A percentile compares a stretch with the other conserved stretches of the same genome.
phyloP scores from a whole-genome alignment of 257 asterid genomes.

The Salvia miltiorrhiza region DNA sequence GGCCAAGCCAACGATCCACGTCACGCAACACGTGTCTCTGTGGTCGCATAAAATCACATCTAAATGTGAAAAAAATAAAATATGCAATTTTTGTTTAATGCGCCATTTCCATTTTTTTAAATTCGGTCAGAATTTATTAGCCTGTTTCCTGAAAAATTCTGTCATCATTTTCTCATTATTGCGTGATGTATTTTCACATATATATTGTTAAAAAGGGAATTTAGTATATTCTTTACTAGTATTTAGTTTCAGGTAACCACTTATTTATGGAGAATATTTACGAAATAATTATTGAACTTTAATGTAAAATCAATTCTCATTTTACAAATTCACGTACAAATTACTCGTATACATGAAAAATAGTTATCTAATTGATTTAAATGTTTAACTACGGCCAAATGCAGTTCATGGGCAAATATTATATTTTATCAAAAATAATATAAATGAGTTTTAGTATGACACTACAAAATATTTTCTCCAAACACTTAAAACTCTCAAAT shows the following conservation, averaged over 20 bases:
- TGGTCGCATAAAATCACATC: conserved; percentile 1
- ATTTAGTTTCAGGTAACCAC: not conserved
- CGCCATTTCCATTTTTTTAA: not conserved
- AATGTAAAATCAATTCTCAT: too few species aligned
- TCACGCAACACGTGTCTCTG: conserved; percentile 78
- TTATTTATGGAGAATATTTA: not conserved
- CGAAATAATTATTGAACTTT: not conserved
- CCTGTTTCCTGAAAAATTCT: not conserved
- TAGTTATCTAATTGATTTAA: too few species aligned
- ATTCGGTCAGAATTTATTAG: not conserved
- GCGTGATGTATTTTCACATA: not conserved
- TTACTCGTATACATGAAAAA: too few species aligned
- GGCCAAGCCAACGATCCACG: conserved; percentile 82
- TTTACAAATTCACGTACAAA: too few species aligned
- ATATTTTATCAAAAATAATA: too few species aligned
- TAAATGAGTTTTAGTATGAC: too few species aligned
- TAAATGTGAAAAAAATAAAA: conserved; percentile 14
- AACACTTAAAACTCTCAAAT: too few species aligned
- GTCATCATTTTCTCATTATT: not conserved
- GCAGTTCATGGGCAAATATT: too few species aligned
- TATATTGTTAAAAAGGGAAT: not conserved
- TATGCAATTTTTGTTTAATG: conserved; percentile 8
- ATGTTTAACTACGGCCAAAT: too few species aligned
- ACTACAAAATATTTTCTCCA: too few species aligned
- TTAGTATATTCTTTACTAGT: not conserved